Conservation (phyloP, 2,329 filamentous ascomycete species). For the Exophiala viscosa region DNA sequence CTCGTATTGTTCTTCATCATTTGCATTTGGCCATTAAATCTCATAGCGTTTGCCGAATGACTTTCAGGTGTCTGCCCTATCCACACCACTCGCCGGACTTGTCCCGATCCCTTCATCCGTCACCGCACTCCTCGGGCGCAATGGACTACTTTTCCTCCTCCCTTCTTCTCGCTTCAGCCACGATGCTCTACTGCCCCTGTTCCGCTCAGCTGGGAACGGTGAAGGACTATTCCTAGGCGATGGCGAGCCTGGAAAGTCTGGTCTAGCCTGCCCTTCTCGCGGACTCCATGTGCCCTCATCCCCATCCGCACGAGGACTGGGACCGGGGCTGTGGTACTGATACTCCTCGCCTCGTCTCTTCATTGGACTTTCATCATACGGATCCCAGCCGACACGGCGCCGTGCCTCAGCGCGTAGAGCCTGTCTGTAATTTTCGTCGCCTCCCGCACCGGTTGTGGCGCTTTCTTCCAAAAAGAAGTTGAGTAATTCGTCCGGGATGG, state of each 20-base stretch:
- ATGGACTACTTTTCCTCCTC: constrained; percentile 35
- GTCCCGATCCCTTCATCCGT: constrained; percentile 34
- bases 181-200: constrained; percentile 16
- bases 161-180: constrained; percentile 23
- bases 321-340: constrained; percentile 44
- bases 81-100: constrained; percentile 27
- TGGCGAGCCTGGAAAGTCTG: constrained; percentile 33
- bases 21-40: too few species aligned
- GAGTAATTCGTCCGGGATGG: constrained; percentile 82
- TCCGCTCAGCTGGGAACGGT: constrained; percentile 25
- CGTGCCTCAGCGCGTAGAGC: constrained; percentile 59
- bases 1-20: too few species aligned
- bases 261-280: background rate
- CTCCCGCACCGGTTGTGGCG: constrained; percentile 62
- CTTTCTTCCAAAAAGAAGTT: constrained; percentile 78
- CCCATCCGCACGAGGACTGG: constrained; percentile 13
- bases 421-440: constrained; percentile 59
- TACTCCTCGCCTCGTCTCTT: constrained; percentile 66
- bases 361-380: constrained; percentile 67
- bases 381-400: constrained; percentile 64
- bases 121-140: constrained; percentile 31
- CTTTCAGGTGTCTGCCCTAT: background rate
- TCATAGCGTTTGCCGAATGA: background rate
- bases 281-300: constrained; percentile 9
- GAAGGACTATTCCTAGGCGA: constrained; percentile 21